Base-by-base conservation (phyloP, 805 yeast genomes). In the Vanderwaltozyma polyspora region DNA sequence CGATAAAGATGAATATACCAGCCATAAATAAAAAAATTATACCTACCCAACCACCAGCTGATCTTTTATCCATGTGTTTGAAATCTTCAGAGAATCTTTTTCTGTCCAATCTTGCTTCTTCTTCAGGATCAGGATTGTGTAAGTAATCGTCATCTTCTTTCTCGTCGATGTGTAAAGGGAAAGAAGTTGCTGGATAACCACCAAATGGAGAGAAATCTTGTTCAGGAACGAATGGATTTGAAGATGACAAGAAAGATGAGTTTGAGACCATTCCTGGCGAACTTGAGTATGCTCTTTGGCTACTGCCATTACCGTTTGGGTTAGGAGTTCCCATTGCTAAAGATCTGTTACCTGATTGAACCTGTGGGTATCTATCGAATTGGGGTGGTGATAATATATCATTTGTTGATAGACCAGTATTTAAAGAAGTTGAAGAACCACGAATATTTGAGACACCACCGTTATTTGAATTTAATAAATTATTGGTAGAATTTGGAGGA, bases 81-180 rank as follows among this genome's bases (percentile, higher is more conserved):
- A 81, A 56, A 59, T 81, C 91, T 35, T 74, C 51, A 38, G 62
- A 46, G 48, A 81, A 74, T 46, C 85, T 63, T 52, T 77, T 72
- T 42, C 74, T 79, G 46, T 85, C 94, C 49, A 79, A 75, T 39
- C 77, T 74, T 16, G 94, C 95, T 55, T 91, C 98, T 29, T 76
- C 82, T 25, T 86, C 79, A 8, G 95, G 95, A 57, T 89, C 95
- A 2, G 97, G 97, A 59, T 89, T 91, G 60, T 89, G 97, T 44
- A 91, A 57, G 52, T 84, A 87, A 59, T 89, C 98, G 62, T 89
- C 98, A 8, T 82, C 79, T 59, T 89, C 98, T 59, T 84, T 84
- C 47, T 89, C 97, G 39, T 89, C 95, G 43, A 91, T 76, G 46
- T 73, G 79, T 37, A 89, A 64, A 1, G 98, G 98, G 63, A 89